Percentiles rank a stretch among this genome's conserved stretches.
phyloP scores from a whole-genome alignment of 192 early-diverging fungal species.

The Coemansia sp. region DNA sequence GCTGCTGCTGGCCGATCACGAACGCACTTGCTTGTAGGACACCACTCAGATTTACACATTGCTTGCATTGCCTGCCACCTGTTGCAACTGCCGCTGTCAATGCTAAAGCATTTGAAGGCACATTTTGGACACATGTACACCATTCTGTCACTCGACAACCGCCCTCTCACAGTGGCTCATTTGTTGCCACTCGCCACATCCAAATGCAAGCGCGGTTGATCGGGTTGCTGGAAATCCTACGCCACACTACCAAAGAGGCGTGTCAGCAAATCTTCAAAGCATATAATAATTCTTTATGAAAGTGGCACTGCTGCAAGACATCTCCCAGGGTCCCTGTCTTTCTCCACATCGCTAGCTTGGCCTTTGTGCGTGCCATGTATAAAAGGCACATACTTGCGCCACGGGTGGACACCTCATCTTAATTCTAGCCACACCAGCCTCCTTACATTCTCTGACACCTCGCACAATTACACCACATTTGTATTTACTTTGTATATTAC shows the following conservation, averaged over 20 bases:
- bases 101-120: neutral
- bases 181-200: neutral
- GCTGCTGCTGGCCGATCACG: conserved; percentile 6
- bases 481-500: neutral
- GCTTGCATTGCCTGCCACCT: conserved; percentile 5
- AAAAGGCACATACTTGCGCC: neutral
- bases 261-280: conserved; percentile 7
- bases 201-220: neutral
- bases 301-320: neutral
- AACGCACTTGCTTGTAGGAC: conserved; percentile 5
- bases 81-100: neutral
- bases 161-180: neutral
- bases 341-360: neutral
- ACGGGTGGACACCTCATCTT: neutral
- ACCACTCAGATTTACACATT: conserved; percentile 7
- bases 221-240: neutral
- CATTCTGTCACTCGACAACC: neutral
- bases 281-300: neutral
- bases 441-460: neutral
- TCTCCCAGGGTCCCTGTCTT: neutral
- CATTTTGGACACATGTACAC: neutral
- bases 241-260: conserved; percentile 5
- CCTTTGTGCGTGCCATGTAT: neutral
- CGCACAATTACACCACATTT: neutral
- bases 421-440: neutral